Base-by-base conservation (phyloP, 1,139 yeast genomes). In the Keqinozyma sinolaborantium region DNA sequence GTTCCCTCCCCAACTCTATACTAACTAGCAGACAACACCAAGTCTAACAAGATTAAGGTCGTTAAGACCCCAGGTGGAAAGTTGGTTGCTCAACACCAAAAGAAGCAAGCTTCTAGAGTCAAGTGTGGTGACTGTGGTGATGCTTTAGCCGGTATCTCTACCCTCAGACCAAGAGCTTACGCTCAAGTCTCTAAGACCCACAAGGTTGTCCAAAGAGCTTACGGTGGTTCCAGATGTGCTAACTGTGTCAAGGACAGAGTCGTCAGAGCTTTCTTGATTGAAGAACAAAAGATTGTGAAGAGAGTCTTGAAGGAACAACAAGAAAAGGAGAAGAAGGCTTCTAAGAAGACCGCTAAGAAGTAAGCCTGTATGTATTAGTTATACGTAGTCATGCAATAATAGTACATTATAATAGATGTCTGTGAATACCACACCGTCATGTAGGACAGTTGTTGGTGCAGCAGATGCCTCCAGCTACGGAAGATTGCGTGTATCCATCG, bases 31-130 rank as follows among this genome's bases (percentile, higher is more conserved):
- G 88, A 87, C 95, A 90, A 90, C 95, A 87, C 97, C 82, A 84
- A 82, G 73, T 90, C 97, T 58, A 92, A 92, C 95, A 85, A 83
- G 81, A 90, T 90, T 79, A 88, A 86, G 92, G 94, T 90, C 73
- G 95, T 90, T 61, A 92, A 88, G 85, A 92, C 98, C 75, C 97
- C 98, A 72, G 98, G 98, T 79, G 97, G 97, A 67, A 83, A 82
- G 73, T 82, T 92, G 70, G 83, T 88, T 66, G 95, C 95, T 70
- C 96, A 87, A 73, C 97, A 92, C 78, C 77, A 86, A 69, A 88
- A 88, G 84, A 92, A 92, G 83, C 66, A 67, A 59, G 96, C 95
- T 62, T 71, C 95, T 64, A 83, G 94, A 75, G 95, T 94, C 72
- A 90, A 88, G 77, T 92, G 98, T 78, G 97, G 97, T 80, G 97